A percentile compares a stretch with the other conserved stretches of the same genome.
These are phyloP conservation scores for Melaleuca quinquenervia DNA, from an alignment of 345 rosid species.

Conservation along the genomic window DNA sequence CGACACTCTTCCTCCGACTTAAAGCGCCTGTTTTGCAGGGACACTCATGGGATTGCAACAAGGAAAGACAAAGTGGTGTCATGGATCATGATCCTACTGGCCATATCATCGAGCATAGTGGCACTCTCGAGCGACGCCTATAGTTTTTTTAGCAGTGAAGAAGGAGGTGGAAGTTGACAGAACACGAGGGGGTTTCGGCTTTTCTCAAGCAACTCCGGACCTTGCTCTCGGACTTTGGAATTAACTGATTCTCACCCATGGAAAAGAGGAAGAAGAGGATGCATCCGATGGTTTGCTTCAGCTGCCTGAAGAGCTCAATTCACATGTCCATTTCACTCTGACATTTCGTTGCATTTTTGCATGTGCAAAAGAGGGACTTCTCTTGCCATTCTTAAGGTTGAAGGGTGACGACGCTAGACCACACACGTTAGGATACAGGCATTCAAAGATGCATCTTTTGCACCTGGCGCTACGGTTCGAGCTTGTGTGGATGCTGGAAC, in stretches of 20 bases:
- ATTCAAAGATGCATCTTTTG: background rate
- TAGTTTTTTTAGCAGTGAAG: constrained; percentile 9
- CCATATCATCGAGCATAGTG: constrained; percentile 41
- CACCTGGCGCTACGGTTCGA: background rate
- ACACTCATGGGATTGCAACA: constrained; percentile 39
- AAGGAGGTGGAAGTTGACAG: constrained; percentile 12
- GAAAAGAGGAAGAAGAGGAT: background rate
- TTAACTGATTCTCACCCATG: background rate
- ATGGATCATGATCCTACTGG: constrained; percentile 49
- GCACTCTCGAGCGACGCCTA: constrained; percentile 52
- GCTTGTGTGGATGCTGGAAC: background rate
- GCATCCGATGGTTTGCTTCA: background rate
- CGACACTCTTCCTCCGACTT: background rate
- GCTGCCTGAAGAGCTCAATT: background rate
- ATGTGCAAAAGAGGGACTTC: background rate
- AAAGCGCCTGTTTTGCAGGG: constrained; percentile 16
- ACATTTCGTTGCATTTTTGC: background rate
- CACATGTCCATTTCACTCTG: background rate
- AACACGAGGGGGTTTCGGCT: background rate
- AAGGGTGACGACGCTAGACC: background rate
- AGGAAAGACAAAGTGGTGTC: constrained; percentile 35
- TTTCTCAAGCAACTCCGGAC: background rate
- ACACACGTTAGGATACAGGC: background rate
- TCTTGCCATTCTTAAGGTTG: background rate
- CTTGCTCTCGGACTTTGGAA: background rate